phyloP scores from a whole-genome alignment of 441 rosid species.

The Euphorbia schlechtendalii region DNA sequence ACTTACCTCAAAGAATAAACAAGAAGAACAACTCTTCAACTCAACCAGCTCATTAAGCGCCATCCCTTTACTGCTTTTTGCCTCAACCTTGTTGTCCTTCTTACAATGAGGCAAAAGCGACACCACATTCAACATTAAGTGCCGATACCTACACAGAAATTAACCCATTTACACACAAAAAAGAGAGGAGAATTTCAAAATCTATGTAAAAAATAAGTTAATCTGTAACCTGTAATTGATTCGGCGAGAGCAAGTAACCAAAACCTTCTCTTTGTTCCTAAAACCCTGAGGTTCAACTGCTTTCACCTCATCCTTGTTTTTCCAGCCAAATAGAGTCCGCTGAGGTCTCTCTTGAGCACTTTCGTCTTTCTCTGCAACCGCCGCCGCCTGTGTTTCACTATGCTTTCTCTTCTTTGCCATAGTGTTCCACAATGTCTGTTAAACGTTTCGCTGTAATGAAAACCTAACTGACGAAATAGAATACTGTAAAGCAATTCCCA shows the following conservation, averaged over 20 bases:
- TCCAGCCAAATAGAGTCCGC: constrained; percentile 82
- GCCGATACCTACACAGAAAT: constrained; percentile 59
- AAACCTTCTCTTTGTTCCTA: constrained; percentile 90
- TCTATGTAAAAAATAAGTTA: not conserved
- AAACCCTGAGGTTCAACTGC: constrained; percentile 31
- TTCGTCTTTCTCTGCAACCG: constrained; percentile 44
- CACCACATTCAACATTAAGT: constrained; percentile 89
- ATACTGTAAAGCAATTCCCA: not conserved
- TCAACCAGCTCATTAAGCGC: constrained; percentile 88
- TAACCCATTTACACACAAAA: not conserved
- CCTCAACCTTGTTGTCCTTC: constrained; percentile 90
- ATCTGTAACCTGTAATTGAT: constrained; percentile 64
- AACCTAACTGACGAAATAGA: not conserved
- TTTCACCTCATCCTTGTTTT: constrained; percentile 46
- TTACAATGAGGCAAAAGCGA: constrained; percentile 91
- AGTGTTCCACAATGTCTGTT: not conserved
- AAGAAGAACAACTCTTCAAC: constrained; percentile 82
- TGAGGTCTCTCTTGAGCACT: constrained; percentile 58
- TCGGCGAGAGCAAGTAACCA: constrained; percentile 91
- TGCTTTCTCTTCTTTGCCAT: constrained; percentile 92
- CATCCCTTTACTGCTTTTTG: constrained; percentile 70
- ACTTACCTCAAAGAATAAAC: constrained; percentile 82
- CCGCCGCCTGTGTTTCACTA: constrained; percentile 40
- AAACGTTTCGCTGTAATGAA: not conserved
- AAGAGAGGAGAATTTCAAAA: not conserved